Base-by-base conservation (phyloP, 192 early-diverging fungal genomes). In the Chytriomyces hyalinus region DNA sequence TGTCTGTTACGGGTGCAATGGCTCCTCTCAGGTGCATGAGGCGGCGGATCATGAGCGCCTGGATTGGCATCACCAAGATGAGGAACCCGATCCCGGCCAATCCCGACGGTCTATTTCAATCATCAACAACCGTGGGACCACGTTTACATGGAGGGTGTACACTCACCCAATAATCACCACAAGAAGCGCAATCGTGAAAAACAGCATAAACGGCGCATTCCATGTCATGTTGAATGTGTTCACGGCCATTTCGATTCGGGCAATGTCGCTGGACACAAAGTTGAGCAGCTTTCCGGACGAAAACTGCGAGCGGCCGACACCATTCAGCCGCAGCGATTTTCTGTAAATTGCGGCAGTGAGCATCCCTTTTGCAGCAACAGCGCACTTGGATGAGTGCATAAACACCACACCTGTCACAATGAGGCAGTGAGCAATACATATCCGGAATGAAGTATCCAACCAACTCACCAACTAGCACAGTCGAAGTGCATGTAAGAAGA, bases 261-360 rank as follows among this genome's bases (percentile, higher is more conserved):
- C 85, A 5, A 92, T 81, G 72, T 95, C 94, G 0, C 90, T 88
- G 6, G 91, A 88, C 82, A 93, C 92, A 67, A 95, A 79, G 70
- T 87, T 92, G 65, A 86, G 87, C 64, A 92, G 85, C 59, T 86
- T 82, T 1, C 90, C 91, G 76, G 86, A 79, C 36, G 83, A 87
- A 65, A 90, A 89, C 20, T 85, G 78, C 44, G 86, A 83, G 24
- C 90, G 85, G 4, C 90, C 80, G 26, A 83, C 82, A 15, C 83
- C 77, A 45, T 86, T 83, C 44, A 91, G 78, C 0, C 80, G 78
- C 17, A 90, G 78, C 9, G 89, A 71, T 71, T 91, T 91, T 6
- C 85, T 82, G 78, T 90, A 91, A 49, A 91, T 81, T 48, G 83
- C 60, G 10, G 79, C 80, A 22, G 81, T 83, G 13, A 91, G 68